These are phyloP conservation scores for Glycine latifolia DNA, from an alignment of 306 rosid species.

Conservation along the genomic window DNA sequence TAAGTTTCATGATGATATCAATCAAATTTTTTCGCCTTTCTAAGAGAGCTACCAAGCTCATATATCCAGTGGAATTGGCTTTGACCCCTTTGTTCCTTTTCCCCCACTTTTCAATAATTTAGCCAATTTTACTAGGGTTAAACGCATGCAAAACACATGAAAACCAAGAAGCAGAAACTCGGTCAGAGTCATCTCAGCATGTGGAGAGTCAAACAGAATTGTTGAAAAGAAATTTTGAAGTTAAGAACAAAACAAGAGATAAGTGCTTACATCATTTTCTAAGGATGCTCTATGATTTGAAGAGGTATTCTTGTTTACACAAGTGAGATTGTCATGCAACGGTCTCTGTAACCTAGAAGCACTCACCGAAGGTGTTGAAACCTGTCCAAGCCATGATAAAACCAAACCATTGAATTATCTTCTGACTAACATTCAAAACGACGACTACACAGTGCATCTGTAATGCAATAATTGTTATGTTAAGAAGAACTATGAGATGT, in stretches of 20 bases:
- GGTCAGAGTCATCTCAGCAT: neutral
- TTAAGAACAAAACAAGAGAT: neutral
- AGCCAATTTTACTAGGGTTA: neutral
- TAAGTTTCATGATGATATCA: neutral
- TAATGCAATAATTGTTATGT: neutral
- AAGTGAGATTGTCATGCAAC: neutral
- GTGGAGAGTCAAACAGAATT: neutral
- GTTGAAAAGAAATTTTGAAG: neutral
- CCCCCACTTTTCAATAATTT: neutral
- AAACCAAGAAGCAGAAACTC: neutral
- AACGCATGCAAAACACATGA: neutral
- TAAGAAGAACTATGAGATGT: neutral
- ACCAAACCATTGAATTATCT: neutral
- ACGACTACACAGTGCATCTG: neutral
- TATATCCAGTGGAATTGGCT: neutral
- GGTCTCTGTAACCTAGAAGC: conserved; percentile 18
- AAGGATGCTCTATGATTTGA: conserved; percentile 9
- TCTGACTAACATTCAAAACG: neutral
- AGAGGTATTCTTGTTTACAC: conserved; percentile 1
- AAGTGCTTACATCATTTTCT: conserved; percentile 26
- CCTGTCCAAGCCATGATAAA: conserved; percentile 18
- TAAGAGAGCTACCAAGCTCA: neutral
- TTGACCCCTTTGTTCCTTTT: neutral
- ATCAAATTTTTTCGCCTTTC: neutral
- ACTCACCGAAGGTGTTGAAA: conserved; percentile 10